phyloP scores from a whole-genome alignment of 805 yeast genomes.

The Starmerella sp. region DNA sequence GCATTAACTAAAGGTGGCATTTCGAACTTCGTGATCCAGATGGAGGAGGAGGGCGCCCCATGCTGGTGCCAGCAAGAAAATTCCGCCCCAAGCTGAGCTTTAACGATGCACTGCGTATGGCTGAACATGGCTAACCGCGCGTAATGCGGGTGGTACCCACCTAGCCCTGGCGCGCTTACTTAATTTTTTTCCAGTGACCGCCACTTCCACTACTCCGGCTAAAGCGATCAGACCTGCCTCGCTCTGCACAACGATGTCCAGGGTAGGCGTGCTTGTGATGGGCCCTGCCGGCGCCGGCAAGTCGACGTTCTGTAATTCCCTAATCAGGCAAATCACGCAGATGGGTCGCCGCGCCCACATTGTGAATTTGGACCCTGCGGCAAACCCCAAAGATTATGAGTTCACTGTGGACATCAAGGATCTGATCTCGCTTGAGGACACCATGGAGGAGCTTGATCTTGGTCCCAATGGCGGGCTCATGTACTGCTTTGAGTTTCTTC shows the following conservation, averaged over 20 bases:
- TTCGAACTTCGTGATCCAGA: slow-evolving; percentile 50
- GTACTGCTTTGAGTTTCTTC: slow-evolving; percentile 80
- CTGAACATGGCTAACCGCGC: neutral
- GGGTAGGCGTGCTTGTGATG: slow-evolving; percentile 84
- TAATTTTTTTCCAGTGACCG: neutral
- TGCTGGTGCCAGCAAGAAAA: slow-evolving; percentile 51
- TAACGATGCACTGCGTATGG: neutral
- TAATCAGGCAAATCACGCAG: slow-evolving; percentile 77
- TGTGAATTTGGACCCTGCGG: slow-evolving; percentile 94
- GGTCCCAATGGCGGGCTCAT: slow-evolving; percentile 95
- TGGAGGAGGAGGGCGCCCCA: slow-evolving; percentile 49
- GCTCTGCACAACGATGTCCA: slow-evolving; percentile 49
- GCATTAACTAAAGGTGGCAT: slow-evolving; percentile 42
- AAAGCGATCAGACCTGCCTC: neutral
- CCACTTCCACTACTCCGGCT: neutral
- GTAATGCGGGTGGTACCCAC: neutral
- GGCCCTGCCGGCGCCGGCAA: slow-evolving; percentile 99
- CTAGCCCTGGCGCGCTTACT: neutral
- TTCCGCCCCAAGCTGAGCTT: neutral
- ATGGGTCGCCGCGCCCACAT: slow-evolving; percentile 89
- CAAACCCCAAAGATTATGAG: slow-evolving; percentile 83
- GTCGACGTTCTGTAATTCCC: slow-evolving; percentile 81
- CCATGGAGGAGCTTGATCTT: slow-evolving; percentile 82
- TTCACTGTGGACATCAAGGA: slow-evolving; percentile 89
- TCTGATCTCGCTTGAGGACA: slow-evolving; percentile 80